Base-by-base conservation (phyloP, 2,329 filamentous ascomycete species). In the Aspergillus oerlinghausenensis region DNA sequence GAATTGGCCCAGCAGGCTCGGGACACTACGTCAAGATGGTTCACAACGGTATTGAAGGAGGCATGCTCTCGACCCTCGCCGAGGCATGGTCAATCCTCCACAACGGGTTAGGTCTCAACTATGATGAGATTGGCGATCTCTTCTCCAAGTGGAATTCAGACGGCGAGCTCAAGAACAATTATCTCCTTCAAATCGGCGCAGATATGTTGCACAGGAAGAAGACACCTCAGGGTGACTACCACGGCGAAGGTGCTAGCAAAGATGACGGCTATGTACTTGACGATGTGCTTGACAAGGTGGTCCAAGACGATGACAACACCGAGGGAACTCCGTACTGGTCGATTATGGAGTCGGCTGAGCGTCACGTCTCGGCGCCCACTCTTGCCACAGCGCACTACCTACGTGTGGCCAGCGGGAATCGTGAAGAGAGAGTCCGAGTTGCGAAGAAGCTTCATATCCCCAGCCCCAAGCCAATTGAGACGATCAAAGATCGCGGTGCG, bases 21-120 rank as follows among this genome's bases (percentile, higher is more conserved):
- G 87, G 87, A 0, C 87, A 90, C 68, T 90, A 86, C 65, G 85
- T 89, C 43, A 90, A 90, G 75, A 90, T 89, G 86, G 80, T 89
- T 3, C 87, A 90, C 67, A 89, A 90, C 61, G 87, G 86, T 1
- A 89, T 90, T 58, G 87, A 90, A 67, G 85, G 88, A 59, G 87
- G 85, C 1, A 88, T 90, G 83, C 82, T 90, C 75, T 82, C 73
- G 53, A 78, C 81, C 0, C 78, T 88, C 5, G 82, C 81, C 14
- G 87, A 90, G 68, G 82, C 83, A 2, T 90, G 85, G 84, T 78
- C 78, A 0, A 78, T 88, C 32, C 83, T 90, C 75, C 77, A 79
- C 38, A 77, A 78, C 47, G 80, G 83, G 1, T 73, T 89, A 25
- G 81, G 79, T 0, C 80, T 89, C 75, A 70, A 67, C 5, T 80